Evolutionary conservation across 1,139 yeast genomes (phyloP), one percentile per base, ranked within the genome.

Genomic region (Kodamaea sp.): DNA sequence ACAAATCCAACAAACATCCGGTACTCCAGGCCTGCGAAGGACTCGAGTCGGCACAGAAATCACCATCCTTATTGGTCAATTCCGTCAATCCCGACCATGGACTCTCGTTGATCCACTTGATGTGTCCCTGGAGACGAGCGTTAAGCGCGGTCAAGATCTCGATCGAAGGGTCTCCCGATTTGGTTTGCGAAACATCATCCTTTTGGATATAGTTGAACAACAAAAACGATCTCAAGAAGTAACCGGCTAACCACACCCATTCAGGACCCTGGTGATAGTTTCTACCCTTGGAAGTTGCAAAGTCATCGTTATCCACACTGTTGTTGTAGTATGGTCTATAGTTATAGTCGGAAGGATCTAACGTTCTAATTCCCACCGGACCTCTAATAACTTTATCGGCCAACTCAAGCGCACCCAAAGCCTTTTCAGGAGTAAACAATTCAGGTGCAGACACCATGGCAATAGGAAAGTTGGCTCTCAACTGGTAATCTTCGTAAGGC

Each of bases 201-300:
- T 57, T 59, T 7, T 64, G 63, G 19, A 58, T 47, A 36, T 69
- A 61, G 46, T 80, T 79, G 58, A 84, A 80, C 33, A 63, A 57
- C 29, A 73, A 63, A 54, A 70, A 80, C 0, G 97, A 96, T 43
- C 97, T 74, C 47, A 92, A 63, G 56, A 87, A 90, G 61, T 79
- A 89, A 1, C 98, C 98, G 24, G 74, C 72, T 42, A 82, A 78
- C 97, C 97, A 92, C 15, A 86, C 83, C 98, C 98, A 92, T 57
- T 92, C 98, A 2, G 98, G 98, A 2, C 98, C 98, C 62, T 92
- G 97, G 59, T 92, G 98, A 59, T 92, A 92, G 61, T 92, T 92
- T 51, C 97, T 76, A 13, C 98, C 98, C 61, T 89, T 89, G 5
- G 97, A 73, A 0, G 97, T 89, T 1, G 95, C 89, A 69, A 89